phyloP scores from a whole-genome alignment of 371 early-diverging fungal species.

The Umbelopsis sp. region DNA sequence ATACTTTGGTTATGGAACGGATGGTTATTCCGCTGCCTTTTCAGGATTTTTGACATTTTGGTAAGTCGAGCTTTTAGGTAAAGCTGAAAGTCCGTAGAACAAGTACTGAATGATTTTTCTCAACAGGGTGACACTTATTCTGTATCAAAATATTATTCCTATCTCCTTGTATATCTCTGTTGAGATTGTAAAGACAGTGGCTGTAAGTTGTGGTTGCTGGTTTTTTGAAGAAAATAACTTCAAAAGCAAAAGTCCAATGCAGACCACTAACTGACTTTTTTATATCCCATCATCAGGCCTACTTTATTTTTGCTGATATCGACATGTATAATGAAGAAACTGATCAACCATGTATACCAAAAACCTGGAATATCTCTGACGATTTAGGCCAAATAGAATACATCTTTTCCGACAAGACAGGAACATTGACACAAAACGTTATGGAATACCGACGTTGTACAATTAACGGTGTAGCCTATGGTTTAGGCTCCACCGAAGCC shows the following conservation, averaged over 20 bases:
- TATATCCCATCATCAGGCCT: conserved; percentile 47
- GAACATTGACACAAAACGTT: conserved; percentile 80
- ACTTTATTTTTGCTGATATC: conserved; percentile 80
- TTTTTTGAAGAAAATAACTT: too few species aligned
- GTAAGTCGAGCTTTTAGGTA: conserved; percentile 21
- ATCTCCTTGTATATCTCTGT: conserved; percentile 95
- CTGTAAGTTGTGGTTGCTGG: conserved; percentile 27
- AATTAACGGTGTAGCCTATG: conserved; percentile 82
- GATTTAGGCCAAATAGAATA: conserved; percentile 92
- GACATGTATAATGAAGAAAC: conserved; percentile 86
- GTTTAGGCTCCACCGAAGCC: conserved; percentile 55
- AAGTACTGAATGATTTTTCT: background rate
- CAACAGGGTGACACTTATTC: conserved; percentile 48
- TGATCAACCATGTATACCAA: conserved; percentile 80
- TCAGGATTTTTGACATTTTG: conserved; percentile 55
- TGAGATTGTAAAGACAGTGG: conserved; percentile 83
- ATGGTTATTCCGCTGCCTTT: conserved; percentile 33
- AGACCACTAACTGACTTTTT: too few species aligned
- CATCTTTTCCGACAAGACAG: conserved; percentile 95
- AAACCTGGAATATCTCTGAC: conserved; percentile 87
- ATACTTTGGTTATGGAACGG: conserved; percentile 41
- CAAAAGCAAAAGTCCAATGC: too few species aligned
- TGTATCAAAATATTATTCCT: conserved; percentile 67
- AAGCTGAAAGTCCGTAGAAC: too few species aligned
- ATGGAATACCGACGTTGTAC: conserved; percentile 83